These are phyloP conservation scores for Pseudotsuga menziesii DNA, from an alignment of 75 land plant species.

Conservation along the genomic window DNA sequence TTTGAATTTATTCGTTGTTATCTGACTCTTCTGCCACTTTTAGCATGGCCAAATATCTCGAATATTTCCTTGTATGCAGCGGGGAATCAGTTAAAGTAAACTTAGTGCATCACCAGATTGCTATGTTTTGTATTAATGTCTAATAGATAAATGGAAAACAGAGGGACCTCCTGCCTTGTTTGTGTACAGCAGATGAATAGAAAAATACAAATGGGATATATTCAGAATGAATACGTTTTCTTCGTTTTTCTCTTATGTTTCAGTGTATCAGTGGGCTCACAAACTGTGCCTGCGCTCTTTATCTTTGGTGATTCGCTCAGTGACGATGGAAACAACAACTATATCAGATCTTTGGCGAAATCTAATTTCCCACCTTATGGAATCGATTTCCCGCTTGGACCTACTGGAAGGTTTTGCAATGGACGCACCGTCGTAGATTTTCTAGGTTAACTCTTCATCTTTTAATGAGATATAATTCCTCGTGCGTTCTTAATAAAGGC, in stretches of 20 bases:
- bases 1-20: background rate
- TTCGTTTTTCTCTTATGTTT: background rate
- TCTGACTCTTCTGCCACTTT: background rate
- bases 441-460: slow-evolving; percentile 26
- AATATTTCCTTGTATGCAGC: background rate
- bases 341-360: slow-evolving; percentile 48
- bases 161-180: background rate
- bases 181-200: background rate
- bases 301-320: slow-evolving; percentile 76
- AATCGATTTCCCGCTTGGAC: slow-evolving; percentile 63
- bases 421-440: slow-evolving; percentile 64
- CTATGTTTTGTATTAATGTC: background rate
- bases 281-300: slow-evolving; percentile 53
- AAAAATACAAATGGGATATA: background rate
- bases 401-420: slow-evolving; percentile 80
- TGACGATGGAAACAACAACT: slow-evolving; percentile 81
- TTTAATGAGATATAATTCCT: background rate
- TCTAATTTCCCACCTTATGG: slow-evolving; percentile 71
- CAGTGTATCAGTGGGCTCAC: background rate
- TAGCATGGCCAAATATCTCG: background rate
- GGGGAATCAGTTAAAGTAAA: background rate
- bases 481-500: background rate
- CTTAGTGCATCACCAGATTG: background rate
- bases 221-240: too few species aligned
- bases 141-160: background rate